phyloP scores from a whole-genome alignment of 805 yeast species.

The Vanderwaltozyma tropicalis region DNA sequence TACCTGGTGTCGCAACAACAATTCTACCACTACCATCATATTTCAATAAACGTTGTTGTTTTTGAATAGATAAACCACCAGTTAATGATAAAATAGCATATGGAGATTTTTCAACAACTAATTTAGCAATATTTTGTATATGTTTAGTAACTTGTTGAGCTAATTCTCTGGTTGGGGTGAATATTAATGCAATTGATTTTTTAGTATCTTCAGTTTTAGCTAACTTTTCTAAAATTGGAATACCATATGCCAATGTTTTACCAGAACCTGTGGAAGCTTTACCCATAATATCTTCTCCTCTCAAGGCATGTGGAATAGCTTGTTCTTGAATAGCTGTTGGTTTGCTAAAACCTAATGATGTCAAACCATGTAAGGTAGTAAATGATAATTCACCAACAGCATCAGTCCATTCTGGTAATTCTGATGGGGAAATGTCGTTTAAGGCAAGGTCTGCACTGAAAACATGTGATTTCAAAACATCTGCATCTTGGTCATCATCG shows the following conservation, averaged over 20 bases:
- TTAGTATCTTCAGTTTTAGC: slow-evolving; percentile 10
- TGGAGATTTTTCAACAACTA: slow-evolving; percentile 39
- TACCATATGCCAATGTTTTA: slow-evolving; percentile 90
- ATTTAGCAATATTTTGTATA: slow-evolving; percentile 38
- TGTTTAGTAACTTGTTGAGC: slow-evolving; percentile 90
- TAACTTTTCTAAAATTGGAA: slow-evolving; percentile 73
- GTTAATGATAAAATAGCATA: slow-evolving; percentile 65
- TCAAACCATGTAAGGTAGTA: slow-evolving; percentile 52
- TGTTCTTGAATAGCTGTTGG: slow-evolving; percentile 82
- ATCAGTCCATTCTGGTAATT: slow-evolving; percentile 53
- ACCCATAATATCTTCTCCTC: slow-evolving; percentile 78
- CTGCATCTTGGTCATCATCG: slow-evolving; percentile 8
- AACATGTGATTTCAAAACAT: slow-evolving; percentile 21
- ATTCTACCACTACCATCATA: slow-evolving; percentile 60
- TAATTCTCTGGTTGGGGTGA: slow-evolving; percentile 93
- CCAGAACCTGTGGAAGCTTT: slow-evolving; percentile 98
- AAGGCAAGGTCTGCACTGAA: slow-evolving; percentile 17
- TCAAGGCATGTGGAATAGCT: slow-evolving; percentile 63
- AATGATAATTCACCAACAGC: slow-evolving; percentile 35
- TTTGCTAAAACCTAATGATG: slow-evolving; percentile 41
- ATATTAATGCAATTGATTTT: slow-evolving; percentile 63
- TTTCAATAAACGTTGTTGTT: slow-evolving; percentile 71
- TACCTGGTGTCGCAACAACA: slow-evolving; percentile 91
- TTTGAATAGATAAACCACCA: slow-evolving; percentile 91
- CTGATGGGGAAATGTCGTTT: slow-evolving; percentile 30